Evolutionary conservation across 2,329 filamentous ascomycete genomes (phyloP), one percentile per base, ranked within the genome.

Genomic region (Talaromyces verruculosus): DNA sequence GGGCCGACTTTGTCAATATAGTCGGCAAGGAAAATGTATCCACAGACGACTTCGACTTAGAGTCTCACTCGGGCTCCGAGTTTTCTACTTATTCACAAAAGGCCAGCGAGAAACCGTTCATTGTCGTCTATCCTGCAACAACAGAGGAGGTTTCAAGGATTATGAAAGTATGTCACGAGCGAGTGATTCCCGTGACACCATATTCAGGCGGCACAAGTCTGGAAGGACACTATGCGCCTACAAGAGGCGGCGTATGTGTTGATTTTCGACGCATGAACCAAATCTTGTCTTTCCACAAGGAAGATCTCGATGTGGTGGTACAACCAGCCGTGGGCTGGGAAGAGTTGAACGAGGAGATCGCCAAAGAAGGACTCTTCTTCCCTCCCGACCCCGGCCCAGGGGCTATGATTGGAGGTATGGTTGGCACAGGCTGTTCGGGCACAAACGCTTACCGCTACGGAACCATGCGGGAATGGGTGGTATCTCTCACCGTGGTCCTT

Each of bases 391-490:
- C 93, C 19, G 93, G 93, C 63, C 93, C 93, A 62, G 92, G 93
- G 19, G 93, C 93, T 68, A 92, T 92, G 89, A 97, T 97, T 72
- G 93, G 93, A 65, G 93, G 93, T 64, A 84, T 84, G 82, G 79
- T 84, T 11, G 81, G 81, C 10, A 84, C 82, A 10, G 81, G 81
- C 55, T 84, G 82, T 68, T 83, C 81, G 4, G 93, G 93, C 67
- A 97, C 93, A 15, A 97, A 97, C 76, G 89, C 93, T 17, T 96
- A 96, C 81, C 86, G 93, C 66, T 97, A 96, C 77, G 93, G 93
- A 68, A 97, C 93, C 1, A 97, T 97, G 92, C 89, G 91, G 68
- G 93, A 97, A 75, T 97, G 93, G 93, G 93, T 97, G 13, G 81
- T 96, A 25, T 90, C 87, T 63, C 80, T 97, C 70, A 97, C 93